Evolutionary conservation across 108 stramenopile species (phyloP).

Genomic region (Mayamaea pseudoterrestris): DNA sequence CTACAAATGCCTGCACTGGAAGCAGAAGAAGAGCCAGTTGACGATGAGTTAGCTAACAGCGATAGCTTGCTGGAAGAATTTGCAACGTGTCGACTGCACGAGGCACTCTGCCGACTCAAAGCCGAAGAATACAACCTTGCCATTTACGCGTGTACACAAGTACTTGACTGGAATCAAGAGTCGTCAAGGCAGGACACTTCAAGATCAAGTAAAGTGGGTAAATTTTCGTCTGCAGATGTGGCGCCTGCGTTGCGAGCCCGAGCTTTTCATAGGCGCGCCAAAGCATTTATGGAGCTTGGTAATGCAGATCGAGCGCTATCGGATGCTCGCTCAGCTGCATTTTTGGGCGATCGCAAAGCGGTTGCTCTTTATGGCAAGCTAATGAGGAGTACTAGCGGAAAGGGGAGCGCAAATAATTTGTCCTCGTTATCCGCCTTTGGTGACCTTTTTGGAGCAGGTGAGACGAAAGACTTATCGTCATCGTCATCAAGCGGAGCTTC

Average conservation of each 20-base stretch:
- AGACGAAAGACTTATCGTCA: slow-evolving; percentile 11
- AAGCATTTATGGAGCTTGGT: slow-evolving; percentile 52
- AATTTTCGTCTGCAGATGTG: slow-evolving; percentile 1
- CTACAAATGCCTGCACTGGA: neutral
- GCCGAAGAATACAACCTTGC: slow-evolving; percentile 31
- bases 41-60: too few relatives aligned
- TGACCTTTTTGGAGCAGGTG: neutral
- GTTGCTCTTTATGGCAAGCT: slow-evolving; percentile 66
- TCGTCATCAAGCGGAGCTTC: slow-evolving; percentile 10
- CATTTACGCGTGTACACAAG: slow-evolving; percentile 46
- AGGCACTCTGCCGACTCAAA: slow-evolving; percentile 75
- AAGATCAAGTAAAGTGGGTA: neutral
- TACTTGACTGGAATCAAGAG: too few relatives aligned
- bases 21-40: neutral
- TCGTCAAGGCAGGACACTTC: neutral
- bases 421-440: slow-evolving; percentile 1
- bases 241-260: slow-evolving; percentile 49
- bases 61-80: slow-evolving; percentile 23
- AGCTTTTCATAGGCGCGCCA: slow-evolving; percentile 70
- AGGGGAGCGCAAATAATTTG: neutral
- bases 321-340: slow-evolving; percentile 67
- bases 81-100: slow-evolving; percentile 72
- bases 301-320: slow-evolving; percentile 48
- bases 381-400: slow-evolving; percentile 27
- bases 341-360: slow-evolving; percentile 75